Conservation (phyloP, 306 rosid genomes). For the Spatholobus suberectus region DNA sequence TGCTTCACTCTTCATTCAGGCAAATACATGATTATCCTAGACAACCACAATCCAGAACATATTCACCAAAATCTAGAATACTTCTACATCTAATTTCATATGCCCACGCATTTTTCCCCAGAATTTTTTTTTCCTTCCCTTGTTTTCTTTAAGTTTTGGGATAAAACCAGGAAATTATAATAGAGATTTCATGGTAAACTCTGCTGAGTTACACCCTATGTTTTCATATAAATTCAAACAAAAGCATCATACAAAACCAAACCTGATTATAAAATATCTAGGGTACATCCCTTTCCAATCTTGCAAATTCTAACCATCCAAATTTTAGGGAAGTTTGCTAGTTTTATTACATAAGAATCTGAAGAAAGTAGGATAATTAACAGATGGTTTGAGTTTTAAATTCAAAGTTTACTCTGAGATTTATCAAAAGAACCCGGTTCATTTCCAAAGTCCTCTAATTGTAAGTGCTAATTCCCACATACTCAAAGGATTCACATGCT, state of each 20-base stretch:
- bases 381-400: neutral
- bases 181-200: conserved; percentile 14
- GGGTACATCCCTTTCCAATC: neutral
- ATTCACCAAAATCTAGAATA: neutral
- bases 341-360: neutral
- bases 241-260: conserved; percentile 11
- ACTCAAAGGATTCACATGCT: conserved; percentile 11
- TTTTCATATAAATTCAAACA: neutral
- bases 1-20: neutral
- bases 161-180: conserved; percentile 1
- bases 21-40: neutral
- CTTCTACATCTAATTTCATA: neutral
- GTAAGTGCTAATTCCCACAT: neutral
- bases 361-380: neutral
- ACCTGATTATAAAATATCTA: neutral
- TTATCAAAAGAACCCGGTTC: conserved; percentile 18
- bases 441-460: conserved; percentile 20
- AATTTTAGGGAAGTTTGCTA: neutral
- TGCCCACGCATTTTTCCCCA: neutral
- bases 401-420: conserved; percentile 26
- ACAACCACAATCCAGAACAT: conserved; percentile 21
- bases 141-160: neutral
- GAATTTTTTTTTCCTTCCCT: neutral
- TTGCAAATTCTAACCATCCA: conserved; percentile 26
- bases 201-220: neutral